Evolutionary conservation across 345 rosid genomes (phyloP).

Genomic region (Nasturtium officinale): DNA sequence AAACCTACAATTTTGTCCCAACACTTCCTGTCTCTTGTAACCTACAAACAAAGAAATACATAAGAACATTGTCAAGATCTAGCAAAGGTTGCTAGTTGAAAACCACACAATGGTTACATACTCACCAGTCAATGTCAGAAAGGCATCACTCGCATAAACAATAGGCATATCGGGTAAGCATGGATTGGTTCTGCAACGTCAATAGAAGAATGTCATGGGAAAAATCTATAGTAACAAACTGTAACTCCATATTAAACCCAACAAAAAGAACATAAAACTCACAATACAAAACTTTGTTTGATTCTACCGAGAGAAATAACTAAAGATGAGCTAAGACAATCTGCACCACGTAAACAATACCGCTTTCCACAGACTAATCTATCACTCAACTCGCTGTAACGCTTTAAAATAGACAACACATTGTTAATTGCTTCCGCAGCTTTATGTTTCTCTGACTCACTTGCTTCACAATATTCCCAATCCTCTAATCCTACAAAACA

Average conservation of each 20-base stretch:
- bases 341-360: slow-evolving; percentile 47
- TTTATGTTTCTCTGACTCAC: slow-evolving; percentile 65
- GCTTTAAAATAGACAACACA: slow-evolving; percentile 65
- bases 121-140: slow-evolving; percentile 85
- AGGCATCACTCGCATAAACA: slow-evolving; percentile 89
- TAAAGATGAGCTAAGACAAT: slow-evolving; percentile 64
- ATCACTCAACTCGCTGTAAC: slow-evolving; percentile 63
- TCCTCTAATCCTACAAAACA: slow-evolving; percentile 52
- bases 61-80: neutral
- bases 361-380: slow-evolving; percentile 69
- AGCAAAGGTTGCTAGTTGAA: neutral
- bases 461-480: slow-evolving; percentile 75
- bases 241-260: slow-evolving; percentile 21
- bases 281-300: slow-evolving; percentile 99
- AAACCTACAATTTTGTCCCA: slow-evolving; percentile 75
- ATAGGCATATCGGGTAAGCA: slow-evolving; percentile 78
- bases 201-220: slow-evolving; percentile 14
- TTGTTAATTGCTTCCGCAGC: slow-evolving; percentile 56
- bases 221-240: slow-evolving; percentile 23
- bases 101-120: neutral
- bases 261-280: slow-evolving; percentile 62
- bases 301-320: slow-evolving; percentile 98
- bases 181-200: slow-evolving; percentile 70
- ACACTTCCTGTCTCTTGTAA: slow-evolving; percentile 78
- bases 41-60: slow-evolving; percentile 45